phyloP scores from a whole-genome alignment of 163 green algal species.

The Scenedesmus sp. region DNA sequence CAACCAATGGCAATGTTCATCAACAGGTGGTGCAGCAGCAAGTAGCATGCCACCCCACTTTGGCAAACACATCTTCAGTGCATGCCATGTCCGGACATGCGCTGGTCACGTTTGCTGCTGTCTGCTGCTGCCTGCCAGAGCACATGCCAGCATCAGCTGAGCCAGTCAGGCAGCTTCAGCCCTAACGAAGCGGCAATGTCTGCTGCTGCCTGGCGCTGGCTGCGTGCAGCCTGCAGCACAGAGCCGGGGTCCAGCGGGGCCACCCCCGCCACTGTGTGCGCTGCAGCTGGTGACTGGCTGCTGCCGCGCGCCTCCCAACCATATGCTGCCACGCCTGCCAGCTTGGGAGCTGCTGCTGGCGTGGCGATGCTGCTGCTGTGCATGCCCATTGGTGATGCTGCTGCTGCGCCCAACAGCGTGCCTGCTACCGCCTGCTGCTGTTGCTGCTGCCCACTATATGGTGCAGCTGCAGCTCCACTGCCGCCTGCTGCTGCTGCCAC shows the following conservation, averaged over 20 bases:
- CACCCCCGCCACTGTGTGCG: neutral
- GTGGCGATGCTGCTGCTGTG: neutral
- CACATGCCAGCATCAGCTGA: neutral
- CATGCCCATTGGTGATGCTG: neutral
- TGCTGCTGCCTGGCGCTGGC: neutral
- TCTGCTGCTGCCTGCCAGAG: neutral
- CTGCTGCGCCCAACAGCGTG: neutral
- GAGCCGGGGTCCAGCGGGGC: neutral
- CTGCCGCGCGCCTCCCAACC: neutral
- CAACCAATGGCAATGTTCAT: no score
- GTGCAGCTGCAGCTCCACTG: neutral
- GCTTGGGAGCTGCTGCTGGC: neutral
- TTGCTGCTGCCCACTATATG: neutral
- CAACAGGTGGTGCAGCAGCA: no score
- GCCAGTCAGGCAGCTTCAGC: conserved; percentile 11
- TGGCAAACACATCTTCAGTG: no score
- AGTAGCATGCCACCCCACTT: neutral
- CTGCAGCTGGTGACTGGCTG: neutral
- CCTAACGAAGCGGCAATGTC: neutral
- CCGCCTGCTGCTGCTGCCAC: neutral
- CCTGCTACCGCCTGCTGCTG: neutral
- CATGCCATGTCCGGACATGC: neutral
- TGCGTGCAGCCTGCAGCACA: conserved; percentile 6
- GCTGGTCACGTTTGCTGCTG: neutral
- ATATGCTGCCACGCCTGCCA: neutral